phyloP scores from a whole-genome alignment of 306 rosid species.

The Leucaena leucocephala region DNA sequence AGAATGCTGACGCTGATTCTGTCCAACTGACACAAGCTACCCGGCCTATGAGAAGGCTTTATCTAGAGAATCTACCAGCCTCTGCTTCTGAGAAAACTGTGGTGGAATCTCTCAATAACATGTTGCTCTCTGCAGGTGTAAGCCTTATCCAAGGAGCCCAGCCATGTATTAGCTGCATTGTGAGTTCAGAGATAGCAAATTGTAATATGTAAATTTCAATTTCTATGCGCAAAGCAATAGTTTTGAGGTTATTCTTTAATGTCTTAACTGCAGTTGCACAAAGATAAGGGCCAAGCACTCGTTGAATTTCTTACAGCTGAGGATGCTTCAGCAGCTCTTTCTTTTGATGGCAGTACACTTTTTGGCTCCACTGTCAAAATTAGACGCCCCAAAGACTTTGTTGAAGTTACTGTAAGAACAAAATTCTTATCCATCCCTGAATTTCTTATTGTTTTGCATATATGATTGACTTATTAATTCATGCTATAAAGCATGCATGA shows the following conservation, averaged over 20 bases:
- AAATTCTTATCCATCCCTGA: conserved; percentile 40
- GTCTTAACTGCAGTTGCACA: conserved; percentile 67
- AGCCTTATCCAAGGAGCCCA: conserved; percentile 68
- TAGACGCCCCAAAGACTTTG: conserved; percentile 85
- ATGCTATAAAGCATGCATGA: background rate
- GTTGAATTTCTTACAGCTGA: conserved; percentile 86
- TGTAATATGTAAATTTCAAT: conserved; percentile 20
- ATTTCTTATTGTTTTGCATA: conserved; percentile 6
- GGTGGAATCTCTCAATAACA: conserved; percentile 68
- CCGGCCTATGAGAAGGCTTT: conserved; percentile 92
- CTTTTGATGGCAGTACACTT: conserved; percentile 73
- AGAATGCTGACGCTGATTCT: conserved; percentile 60
- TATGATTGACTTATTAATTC: conserved; percentile 1
- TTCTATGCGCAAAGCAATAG: conserved; percentile 17
- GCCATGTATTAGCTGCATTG: conserved; percentile 86
- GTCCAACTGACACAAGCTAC: conserved; percentile 93
- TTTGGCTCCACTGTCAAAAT: conserved; percentile 72
- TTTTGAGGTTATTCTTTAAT: conserved; percentile 41
- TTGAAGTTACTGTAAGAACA: conserved; percentile 80
- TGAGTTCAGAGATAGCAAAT: conserved; percentile 47
- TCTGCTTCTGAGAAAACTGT: conserved; percentile 75
- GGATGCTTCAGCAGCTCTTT: conserved; percentile 87
- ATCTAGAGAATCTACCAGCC: conserved; percentile 82
- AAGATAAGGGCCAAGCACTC: conserved; percentile 82
- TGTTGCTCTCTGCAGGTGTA: conserved; percentile 60